These are phyloP conservation scores for Stylonectria norvegica DNA, from an alignment of 2,329 filamentous ascomycete genomes.

Conservation along the genomic window DNA sequence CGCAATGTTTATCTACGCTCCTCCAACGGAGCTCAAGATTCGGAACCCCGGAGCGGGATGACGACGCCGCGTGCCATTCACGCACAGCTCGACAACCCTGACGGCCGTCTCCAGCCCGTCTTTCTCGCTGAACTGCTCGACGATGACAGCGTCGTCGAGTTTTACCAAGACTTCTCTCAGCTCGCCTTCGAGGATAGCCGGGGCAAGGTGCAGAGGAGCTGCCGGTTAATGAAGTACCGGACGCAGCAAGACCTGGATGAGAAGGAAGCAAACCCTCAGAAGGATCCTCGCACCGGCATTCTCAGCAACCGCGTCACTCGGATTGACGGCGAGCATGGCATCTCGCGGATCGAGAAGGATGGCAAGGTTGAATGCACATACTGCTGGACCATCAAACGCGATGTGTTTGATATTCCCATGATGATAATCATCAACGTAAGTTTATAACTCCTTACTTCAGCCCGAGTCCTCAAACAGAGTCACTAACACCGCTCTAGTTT, in stretches of 20 bases:
- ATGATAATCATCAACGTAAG: constrained; percentile 97
- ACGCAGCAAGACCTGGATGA: constrained; percentile 58
- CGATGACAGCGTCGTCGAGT: constrained; percentile 87
- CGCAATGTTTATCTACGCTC: constrained; percentile 72
- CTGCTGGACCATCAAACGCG: constrained; percentile 94
- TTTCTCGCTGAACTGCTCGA: constrained; percentile 92
- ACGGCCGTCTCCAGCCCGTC: constrained; percentile 66
- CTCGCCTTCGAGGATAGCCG: constrained; percentile 89
- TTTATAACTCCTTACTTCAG: constrained; percentile 25
- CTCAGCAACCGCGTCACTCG: constrained; percentile 58
- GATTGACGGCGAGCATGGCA: constrained; percentile 71
- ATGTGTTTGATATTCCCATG: constrained; percentile 98
- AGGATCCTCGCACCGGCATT: constrained; percentile 43
- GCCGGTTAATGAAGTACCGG: constrained; percentile 86
- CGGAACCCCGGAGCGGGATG: constrained; percentile 41
- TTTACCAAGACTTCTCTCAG: constrained; percentile 92
- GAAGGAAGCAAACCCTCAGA: constrained; percentile 42
- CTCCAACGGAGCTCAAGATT: constrained; percentile 30
- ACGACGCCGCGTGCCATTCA: constrained; percentile 51
- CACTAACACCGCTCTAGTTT: constrained; percentile 42
- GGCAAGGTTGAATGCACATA: constrained; percentile 93
- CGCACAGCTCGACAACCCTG: constrained; percentile 40
- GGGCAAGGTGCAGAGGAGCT: constrained; percentile 77
- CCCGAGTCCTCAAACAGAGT: too few species aligned
- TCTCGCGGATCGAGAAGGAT: constrained; percentile 77